Evolutionary conservation across 2,329 filamentous ascomycete genomes (phyloP).

Genomic region (Trichophyton verrucosum): DNA sequence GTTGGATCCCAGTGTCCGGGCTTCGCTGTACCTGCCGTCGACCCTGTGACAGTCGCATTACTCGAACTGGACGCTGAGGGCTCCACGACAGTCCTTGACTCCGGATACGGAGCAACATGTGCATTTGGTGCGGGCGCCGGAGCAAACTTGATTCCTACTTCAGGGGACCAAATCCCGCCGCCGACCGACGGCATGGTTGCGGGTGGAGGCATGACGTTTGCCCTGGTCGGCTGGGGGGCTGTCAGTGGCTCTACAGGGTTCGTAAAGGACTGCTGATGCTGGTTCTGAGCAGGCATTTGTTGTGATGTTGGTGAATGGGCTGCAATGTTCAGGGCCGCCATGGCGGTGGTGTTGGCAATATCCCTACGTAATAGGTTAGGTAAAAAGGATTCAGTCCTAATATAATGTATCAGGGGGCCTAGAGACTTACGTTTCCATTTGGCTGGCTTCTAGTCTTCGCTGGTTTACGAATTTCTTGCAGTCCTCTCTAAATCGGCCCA

Average conservation of each 20-base stretch:
- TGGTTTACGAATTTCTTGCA: slow-evolving; percentile 66
- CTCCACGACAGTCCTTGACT: slow-evolving; percentile 12
- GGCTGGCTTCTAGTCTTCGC: slow-evolving; percentile 65
- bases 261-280: slow-evolving; percentile 21
- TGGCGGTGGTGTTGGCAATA: slow-evolving; percentile 41
- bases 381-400: too few species aligned
- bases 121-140: slow-evolving; percentile 22
- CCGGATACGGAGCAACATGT: slow-evolving; percentile 4
- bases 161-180: slow-evolving; percentile 61
- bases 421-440: slow-evolving; percentile 56
- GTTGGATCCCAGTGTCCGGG: slow-evolving; percentile 48
- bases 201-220: slow-evolving; percentile 19
- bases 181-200: slow-evolving; percentile 18
- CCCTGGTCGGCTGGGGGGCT: slow-evolving; percentile 3
- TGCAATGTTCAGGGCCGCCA: slow-evolving; percentile 44
- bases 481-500: slow-evolving; percentile 72
- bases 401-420: too few species aligned
- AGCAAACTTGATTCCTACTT: slow-evolving; percentile 68
- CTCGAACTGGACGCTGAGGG: slow-evolving; percentile 13
- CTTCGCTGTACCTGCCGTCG: not conserved
- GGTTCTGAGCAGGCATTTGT: slow-evolving; percentile 27
- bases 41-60: not conserved
- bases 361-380: slow-evolving; percentile 31
- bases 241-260: slow-evolving; percentile 41
- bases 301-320: slow-evolving; percentile 35